Percentiles rank a stretch among this genome's conserved stretches.
Conservation (phyloP, 176 grass and related monocot genomes). For the Oryza officinalis region DNA sequence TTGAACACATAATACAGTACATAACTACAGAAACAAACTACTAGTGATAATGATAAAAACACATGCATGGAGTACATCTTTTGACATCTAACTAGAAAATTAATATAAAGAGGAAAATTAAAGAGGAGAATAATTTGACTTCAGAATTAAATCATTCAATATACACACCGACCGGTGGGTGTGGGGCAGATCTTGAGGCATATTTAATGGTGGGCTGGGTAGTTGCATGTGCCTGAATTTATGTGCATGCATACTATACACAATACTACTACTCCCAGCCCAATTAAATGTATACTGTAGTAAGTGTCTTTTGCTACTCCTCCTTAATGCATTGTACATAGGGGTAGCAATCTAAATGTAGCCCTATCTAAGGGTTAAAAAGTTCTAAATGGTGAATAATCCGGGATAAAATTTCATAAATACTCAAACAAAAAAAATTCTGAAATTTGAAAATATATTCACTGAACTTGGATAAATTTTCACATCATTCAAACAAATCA, state of each 20-base stretch:
- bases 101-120: neutral
- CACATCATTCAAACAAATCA: too few species aligned
- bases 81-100: neutral
- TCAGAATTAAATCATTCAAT: neutral
- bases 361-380: neutral
- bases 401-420: too few species aligned
- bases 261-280: neutral
- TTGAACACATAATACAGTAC: neutral
- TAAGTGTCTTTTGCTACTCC: neutral
- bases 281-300: too few species aligned
- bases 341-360: too few species aligned
- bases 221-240: constrained; percentile 21
- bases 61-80: neutral
- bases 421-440: too few species aligned
- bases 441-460: too few species aligned
- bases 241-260: neutral
- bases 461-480: too few species aligned
- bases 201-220: neutral
- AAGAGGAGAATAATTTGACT: neutral
- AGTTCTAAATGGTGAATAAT: neutral
- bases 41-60: neutral
- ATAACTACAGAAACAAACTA: too few species aligned
- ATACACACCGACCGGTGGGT: constrained; percentile 12
- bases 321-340: neutral
- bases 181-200: neutral